Evolutionary conservation across 371 early-diverging fungal genomes (phyloP), one percentile per base, ranked within the genome.

Genomic region (Rhizopus arrhizus): DNA sequence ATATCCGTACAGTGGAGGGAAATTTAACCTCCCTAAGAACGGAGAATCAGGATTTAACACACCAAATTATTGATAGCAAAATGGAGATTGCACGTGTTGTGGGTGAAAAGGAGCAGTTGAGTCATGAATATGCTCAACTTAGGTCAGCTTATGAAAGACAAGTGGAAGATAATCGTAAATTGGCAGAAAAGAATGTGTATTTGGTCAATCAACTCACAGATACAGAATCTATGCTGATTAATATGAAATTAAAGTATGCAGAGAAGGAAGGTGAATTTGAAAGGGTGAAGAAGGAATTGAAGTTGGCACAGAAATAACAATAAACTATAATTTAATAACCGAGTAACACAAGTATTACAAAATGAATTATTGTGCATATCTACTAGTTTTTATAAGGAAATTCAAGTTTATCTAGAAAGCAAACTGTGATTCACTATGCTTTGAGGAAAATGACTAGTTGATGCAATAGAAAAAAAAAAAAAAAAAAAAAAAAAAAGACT

Each of bases 181-280:
- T 92, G n/a, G 80, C 80, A 13, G 59, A 76, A 42, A 69, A 72
- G n/a, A 74, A 81, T 29, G 22, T 53, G 3, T 65, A 71, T 15
- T 35, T 85, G 36, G 82, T 85, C 57, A 89, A 90, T 45, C 76
- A 80, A 48, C 56, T 90, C 45, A 75, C 58, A 22, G 70, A 84
- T 33, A 63, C 90, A 56, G 88, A 91, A 68, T 73, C 76, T 3
- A 67, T 81, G 60, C 54, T 94, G 58, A 77, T 85, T 15, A 81
- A 78, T 56, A 75, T 83, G 51, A 90, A 90, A 69, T 72, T 82
- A 61, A 65, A 79, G 55, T 85, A 82, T 58, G 91, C 87, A 9
- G 89, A 91, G 66, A 74, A 77, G 62, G 93, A 92, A 72, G 83
- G 77, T 62, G 85, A 88, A 58, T 68, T 85, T 51, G 85, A 84